phyloP scores from a whole-genome alignment of 129 eudicot genomes.

The Pittosporum tobira region DNA sequence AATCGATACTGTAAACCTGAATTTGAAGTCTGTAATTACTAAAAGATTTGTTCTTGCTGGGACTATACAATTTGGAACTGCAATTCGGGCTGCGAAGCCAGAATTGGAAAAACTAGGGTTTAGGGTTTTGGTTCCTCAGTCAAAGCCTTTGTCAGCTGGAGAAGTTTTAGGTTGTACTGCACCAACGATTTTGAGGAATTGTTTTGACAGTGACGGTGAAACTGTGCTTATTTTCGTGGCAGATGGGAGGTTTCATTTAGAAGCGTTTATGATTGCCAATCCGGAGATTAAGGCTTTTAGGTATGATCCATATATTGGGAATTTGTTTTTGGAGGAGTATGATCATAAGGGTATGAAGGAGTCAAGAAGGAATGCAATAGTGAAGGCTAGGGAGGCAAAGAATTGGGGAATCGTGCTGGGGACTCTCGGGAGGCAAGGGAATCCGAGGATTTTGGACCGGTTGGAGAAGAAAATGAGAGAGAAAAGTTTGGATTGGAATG shows the following conservation, averaged over 20 bases:
- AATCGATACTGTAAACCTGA: slow-evolving; percentile 21
- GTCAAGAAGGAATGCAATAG: slow-evolving; percentile 58
- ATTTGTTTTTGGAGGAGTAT: slow-evolving; percentile 78
- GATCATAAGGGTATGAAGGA: slow-evolving; percentile 90
- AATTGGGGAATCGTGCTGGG: slow-evolving; percentile 91
- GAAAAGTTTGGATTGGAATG: slow-evolving; percentile 60
- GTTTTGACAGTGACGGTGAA: slow-evolving; percentile 13
- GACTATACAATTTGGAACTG: slow-evolving; percentile 69
- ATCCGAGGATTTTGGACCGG: slow-evolving; percentile 67
- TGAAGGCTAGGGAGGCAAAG: slow-evolving; percentile 40
- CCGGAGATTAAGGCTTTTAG: slow-evolving; percentile 69
- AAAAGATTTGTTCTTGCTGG: slow-evolving; percentile 50
- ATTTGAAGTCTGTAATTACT: slow-evolving; percentile 5
- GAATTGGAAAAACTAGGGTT: slow-evolving; percentile 68
- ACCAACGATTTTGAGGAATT: slow-evolving; percentile 29
- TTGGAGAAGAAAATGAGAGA: slow-evolving; percentile 76
- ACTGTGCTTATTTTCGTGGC: slow-evolving; percentile 74
- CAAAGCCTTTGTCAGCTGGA: slow-evolving; percentile 92
- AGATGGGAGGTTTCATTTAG: slow-evolving; percentile 93
- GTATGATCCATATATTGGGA: slow-evolving; percentile 82
- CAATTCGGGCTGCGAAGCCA: slow-evolving; percentile 65
- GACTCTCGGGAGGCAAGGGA: slow-evolving; percentile 92
- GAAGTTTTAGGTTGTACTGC: slow-evolving; percentile 92
- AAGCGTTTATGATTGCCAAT: slow-evolving; percentile 92
- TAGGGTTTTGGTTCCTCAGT: slow-evolving; percentile 76